phyloP scores from a whole-genome alignment of 768 basidiomycete species.

The Phlebiopsis gigantea region DNA sequence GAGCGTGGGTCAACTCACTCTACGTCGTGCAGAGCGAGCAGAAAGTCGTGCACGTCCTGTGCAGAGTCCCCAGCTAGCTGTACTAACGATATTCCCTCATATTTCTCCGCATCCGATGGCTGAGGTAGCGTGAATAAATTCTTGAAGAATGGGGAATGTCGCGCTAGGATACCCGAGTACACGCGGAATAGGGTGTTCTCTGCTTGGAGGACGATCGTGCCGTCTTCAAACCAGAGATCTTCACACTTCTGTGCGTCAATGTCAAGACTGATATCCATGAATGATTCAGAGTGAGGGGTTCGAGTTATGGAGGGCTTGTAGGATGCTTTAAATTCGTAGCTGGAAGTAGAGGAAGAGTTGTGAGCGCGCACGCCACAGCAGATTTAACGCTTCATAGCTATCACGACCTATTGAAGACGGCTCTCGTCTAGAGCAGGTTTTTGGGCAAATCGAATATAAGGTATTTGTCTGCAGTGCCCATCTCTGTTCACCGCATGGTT shows the following conservation, averaged over 20 bases:
- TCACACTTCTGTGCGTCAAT: not conserved
- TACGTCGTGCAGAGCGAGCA: not conserved
- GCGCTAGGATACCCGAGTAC: slow-evolving; percentile 17
- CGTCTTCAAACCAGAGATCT: slow-evolving; percentile 22
- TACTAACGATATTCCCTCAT: slow-evolving; percentile 1
- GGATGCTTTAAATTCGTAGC: too few species aligned
- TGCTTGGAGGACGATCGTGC: slow-evolving; percentile 20
- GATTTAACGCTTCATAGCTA: too few species aligned
- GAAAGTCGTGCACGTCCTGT: not conserved
- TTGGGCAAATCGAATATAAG: too few species aligned
- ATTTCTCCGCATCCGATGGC: slow-evolving; percentile 3
- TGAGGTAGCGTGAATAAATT: slow-evolving; percentile 19
- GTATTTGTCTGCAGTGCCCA: too few species aligned
- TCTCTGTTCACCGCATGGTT: too few species aligned
- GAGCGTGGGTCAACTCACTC: not conserved
- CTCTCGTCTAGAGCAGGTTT: too few species aligned
- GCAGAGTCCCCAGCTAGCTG: not conserved
- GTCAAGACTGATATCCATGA: too few species aligned
- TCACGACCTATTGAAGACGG: too few species aligned
- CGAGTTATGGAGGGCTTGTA: too few species aligned
- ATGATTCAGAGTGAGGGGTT: too few species aligned
- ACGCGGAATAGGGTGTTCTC: slow-evolving; percentile 20
- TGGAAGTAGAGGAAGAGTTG: too few species aligned
- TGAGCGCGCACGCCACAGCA: too few species aligned
- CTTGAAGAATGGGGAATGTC: slow-evolving; percentile 19